Conservation (phyloP, 2,329 filamentous ascomycete genomes). For the Sclerotinia spermophila region DNA sequence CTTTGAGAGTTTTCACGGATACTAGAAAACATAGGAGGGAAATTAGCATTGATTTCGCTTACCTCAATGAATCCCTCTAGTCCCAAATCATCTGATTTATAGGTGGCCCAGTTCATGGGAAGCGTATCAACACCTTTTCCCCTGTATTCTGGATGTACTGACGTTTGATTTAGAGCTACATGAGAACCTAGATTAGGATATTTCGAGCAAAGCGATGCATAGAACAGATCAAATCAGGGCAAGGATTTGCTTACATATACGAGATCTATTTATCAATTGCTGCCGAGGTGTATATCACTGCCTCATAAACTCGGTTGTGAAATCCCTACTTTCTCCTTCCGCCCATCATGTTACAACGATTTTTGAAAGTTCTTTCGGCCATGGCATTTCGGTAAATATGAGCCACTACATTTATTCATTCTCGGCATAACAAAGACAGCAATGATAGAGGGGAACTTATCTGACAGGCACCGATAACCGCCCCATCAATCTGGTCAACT, state of each 20-base stretch:
- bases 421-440: neutral
- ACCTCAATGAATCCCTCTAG: conserved; percentile 7
- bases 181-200: neutral
- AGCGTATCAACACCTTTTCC: conserved; percentile 6
- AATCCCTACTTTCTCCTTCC: conserved; percentile 16
- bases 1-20: neutral
- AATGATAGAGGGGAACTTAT: neutral
- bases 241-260: conserved; percentile 5
- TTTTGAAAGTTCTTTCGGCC: conserved; percentile 5
- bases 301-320: conserved; percentile 7
- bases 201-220: neutral
- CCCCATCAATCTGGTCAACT: neutral
- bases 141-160: conserved; percentile 9
- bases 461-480: conserved; percentile 6
- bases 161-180: conserved; percentile 14
- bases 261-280: conserved; percentile 14
- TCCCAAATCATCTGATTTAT: conserved; percentile 2
- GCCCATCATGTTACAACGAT: conserved; percentile 16
- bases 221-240: neutral
- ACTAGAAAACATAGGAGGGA: neutral
- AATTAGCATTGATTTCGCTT: neutral
- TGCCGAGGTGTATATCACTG: conserved; percentile 14
- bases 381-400: neutral
- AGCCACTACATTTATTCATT: neutral
- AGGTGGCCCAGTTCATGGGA: neutral